Percentiles rank a stretch among this genome's conserved stretches.
phyloP scores from a whole-genome alignment of 495 filamentous ascomycete genomes.

The Haplographium delicatum region DNA sequence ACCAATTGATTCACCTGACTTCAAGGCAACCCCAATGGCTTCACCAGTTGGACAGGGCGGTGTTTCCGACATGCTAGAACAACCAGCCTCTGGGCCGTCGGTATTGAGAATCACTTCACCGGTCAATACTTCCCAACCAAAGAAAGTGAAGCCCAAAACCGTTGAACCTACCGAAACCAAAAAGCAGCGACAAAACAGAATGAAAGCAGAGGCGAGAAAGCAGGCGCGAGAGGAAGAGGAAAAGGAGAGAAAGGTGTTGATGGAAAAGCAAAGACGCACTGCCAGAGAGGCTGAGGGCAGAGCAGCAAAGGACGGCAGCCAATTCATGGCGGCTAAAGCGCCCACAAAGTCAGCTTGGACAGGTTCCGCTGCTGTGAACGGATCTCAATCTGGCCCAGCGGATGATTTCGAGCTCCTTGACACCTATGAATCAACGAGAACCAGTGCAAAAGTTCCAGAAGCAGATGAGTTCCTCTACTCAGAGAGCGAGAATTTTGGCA shows the following conservation, averaged over 20 bases:
- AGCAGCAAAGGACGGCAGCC: conserved; percentile 64
- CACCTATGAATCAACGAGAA: conserved; percentile 58
- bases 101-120: conserved; percentile 69
- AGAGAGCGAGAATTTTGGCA: conserved; percentile 10
- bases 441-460: conserved; percentile 28
- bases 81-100: conserved; percentile 59
- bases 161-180: conserved; percentile 63
- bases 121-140: conserved; percentile 53
- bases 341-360: conserved; percentile 56
- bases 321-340: conserved; percentile 46
- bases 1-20: conserved; percentile 53
- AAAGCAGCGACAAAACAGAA: conserved; percentile 84
- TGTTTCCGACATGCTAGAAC: conserved; percentile 85
- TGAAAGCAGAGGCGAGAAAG: conserved; percentile 74
- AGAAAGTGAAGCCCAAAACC: conserved; percentile 55
- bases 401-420: conserved; percentile 58
- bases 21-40: conserved; percentile 41
- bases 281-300: conserved; percentile 76
- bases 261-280: conserved; percentile 75
- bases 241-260: conserved; percentile 59
- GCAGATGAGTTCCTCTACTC: conserved; percentile 10
- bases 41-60: conserved; percentile 42
- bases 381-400: conserved; percentile 16
- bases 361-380: conserved; percentile 20
- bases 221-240: conserved; percentile 66